These are phyloP conservation scores for Vanderwaltozyma tropicalis DNA, from an alignment of 805 yeast genomes.

Conservation along the genomic window DNA sequence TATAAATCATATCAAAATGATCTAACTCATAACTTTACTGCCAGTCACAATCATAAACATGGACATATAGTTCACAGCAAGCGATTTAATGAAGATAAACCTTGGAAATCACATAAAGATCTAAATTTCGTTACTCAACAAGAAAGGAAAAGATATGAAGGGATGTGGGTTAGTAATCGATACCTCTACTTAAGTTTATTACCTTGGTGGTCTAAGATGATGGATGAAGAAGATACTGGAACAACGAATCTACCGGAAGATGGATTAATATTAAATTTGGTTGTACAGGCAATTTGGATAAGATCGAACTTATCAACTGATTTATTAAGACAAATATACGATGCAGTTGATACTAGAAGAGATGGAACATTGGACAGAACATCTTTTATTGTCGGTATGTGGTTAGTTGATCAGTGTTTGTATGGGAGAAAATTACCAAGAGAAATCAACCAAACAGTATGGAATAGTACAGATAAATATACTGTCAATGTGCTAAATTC, in stretches of 20 bases:
- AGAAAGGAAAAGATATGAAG: slow-evolving; percentile 83
- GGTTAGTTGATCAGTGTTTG: slow-evolving; percentile 91
- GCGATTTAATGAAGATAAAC: slow-evolving; percentile 70
- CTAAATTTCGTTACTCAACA: slow-evolving; percentile 38
- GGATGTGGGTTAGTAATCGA: slow-evolving; percentile 83
- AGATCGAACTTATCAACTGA: slow-evolving; percentile 63
- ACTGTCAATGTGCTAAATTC: slow-evolving; percentile 5
- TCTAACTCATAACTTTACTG: background rate
- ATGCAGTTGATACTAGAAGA: slow-evolving; percentile 49
- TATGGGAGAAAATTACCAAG: slow-evolving; percentile 86
- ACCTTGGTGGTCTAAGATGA: slow-evolving; percentile 17
- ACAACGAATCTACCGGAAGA: slow-evolving; percentile 13
- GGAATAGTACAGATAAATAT: slow-evolving; percentile 54
- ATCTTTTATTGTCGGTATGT: slow-evolving; percentile 86
- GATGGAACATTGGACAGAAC: slow-evolving; percentile 70
- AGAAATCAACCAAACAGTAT: slow-evolving; percentile 51
- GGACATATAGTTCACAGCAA: slow-evolving; percentile 6
- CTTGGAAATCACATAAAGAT: slow-evolving; percentile 81
- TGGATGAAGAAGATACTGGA: slow-evolving; percentile 5
- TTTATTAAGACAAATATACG: slow-evolving; percentile 53
- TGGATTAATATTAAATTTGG: slow-evolving; percentile 31
- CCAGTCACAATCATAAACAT: too few relatives aligned
- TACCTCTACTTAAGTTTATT: slow-evolving; percentile 44
- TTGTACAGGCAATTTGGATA: slow-evolving; percentile 69
- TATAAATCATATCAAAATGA: background rate